Evolutionary conservation across 1,139 yeast genomes (phyloP), one percentile per base, ranked within the genome.

Genomic region (Tardiomyces blankii): DNA sequence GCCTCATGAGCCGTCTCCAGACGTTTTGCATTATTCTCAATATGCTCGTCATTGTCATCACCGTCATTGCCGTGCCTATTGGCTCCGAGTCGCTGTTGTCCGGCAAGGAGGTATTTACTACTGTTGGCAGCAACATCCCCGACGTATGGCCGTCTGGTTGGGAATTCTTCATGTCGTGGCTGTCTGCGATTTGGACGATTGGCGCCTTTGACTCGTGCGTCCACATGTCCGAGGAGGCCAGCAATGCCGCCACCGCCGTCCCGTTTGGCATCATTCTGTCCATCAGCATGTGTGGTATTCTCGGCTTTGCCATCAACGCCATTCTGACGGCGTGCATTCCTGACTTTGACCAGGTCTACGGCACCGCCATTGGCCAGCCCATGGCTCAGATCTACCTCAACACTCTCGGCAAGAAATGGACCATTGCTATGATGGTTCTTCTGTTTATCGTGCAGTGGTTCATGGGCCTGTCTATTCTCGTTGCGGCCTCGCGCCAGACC

Each of bases 401-500:
- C 59, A 73, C 81, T 1, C 67, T 82, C 48, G 91, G 91, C 39
- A 77, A 77, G 57, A 67, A 70, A 43, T 82, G 88, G 86, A 80
- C 87, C 1, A 48, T 66, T 16, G 64, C 54, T 4, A 53, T 64
- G 49, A 62, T 62, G 53, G 43, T 56, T 9, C 45, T 62, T 45
- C 51, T 62, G 48, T 51, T 56, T 35, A 49, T 62, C 32, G 55
- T 63, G 21, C 65, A 61, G 47, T 63, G 64, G 58, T 75, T 81
- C 46, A 82, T 82, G 86, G 87, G 86, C 4, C 69, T 77, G 14
- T 74, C 80, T 1, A 69, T 75, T 0, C 70, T 85, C 32, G 84
- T 94, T 0, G 85, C 95, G 0, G 89, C 93, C 0, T 84, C 95
- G 6, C 77, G 96, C 68, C 80, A 86, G 33, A 83, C 89, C 1